Percentiles rank a stretch among this genome's conserved stretches.
These are phyloP conservation scores for Nemania bipapillata DNA, from an alignment of 2,329 filamentous ascomycete species.

Conservation along the genomic window DNA sequence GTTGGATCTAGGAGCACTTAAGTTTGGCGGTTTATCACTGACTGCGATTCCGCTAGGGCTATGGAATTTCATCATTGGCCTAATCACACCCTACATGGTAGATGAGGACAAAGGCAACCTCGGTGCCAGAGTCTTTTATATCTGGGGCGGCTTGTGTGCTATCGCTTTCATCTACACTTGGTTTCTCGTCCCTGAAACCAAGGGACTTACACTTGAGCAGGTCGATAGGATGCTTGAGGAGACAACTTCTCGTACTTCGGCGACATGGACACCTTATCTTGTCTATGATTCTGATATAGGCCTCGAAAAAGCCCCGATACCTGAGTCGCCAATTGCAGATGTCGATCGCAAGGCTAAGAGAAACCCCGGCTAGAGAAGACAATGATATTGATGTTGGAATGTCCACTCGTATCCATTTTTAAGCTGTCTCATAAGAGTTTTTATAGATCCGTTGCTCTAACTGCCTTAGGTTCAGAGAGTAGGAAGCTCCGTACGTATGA, in stretches of 20 bases:
- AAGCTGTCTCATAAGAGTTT: too few species aligned
- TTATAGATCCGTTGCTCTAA: neutral
- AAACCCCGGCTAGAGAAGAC: neutral
- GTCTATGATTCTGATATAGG: conserved; percentile 73
- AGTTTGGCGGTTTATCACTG: neutral
- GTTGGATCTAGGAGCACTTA: neutral
- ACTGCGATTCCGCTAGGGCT: conserved; percentile 58
- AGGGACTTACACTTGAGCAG: conserved; percentile 81
- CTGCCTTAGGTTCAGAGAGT: too few species aligned
- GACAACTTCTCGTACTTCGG: conserved; percentile 78
- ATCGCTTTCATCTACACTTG: conserved; percentile 72
- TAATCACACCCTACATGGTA: conserved; percentile 80
- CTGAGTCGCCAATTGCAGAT: neutral
- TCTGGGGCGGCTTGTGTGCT: conserved; percentile 76
- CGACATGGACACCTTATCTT: conserved; percentile 77
- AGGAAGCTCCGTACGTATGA: too few species aligned
- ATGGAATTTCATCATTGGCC: conserved; percentile 78
- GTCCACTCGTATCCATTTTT: neutral
- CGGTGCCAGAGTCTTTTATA: conserved; percentile 76
- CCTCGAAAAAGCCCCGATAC: conserved; percentile 51
- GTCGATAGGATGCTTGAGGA: conserved; percentile 91
- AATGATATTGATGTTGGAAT: neutral
- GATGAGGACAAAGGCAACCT: conserved; percentile 71
- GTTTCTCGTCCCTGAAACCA: conserved; percentile 79
- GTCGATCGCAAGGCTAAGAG: conserved; percentile 5